Evolutionary conservation across 2,329 filamentous ascomycete genomes (phyloP), one percentile per base, ranked within the genome.

Genomic region (Zarea fungicola): DNA sequence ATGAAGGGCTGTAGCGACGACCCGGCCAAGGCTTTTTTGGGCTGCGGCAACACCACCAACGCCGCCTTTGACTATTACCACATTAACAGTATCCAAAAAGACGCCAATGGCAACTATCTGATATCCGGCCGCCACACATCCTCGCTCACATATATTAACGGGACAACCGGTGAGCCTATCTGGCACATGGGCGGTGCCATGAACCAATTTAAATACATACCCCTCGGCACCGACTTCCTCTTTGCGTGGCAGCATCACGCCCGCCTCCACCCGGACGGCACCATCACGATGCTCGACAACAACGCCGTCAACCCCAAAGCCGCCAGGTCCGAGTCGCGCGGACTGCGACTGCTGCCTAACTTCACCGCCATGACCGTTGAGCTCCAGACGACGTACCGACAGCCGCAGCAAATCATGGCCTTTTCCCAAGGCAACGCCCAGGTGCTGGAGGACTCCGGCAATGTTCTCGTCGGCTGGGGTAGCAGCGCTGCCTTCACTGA

Each of bases 391-490:
- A 68, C 66, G 18, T 77, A 73, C 62, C 65, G 67, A 29, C 71
- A 74, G 0, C 74, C 75, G 1, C 73, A 77, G 50, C 62, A 64
- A 6, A 64, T 78, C 8, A 61, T 73, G 2, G 70, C 74, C 22
- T 74, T 71, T 44, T 77, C 75, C 1, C 68, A 71, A 53, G 67
- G 68, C n/a, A 67, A 63, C 40, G 72, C 74, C 26, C 78, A 83
- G 53, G 56, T 76, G 10, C 67, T 81, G 0, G 69, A n/a, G n/a
- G n/a, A 72, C 0, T 72, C 71, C 43, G 74, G 74, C 28, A 74
- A 78, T 49, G 70, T 70, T 8, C 61, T 81, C 40, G 71, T 81
- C 39, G 76, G 76, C 52, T 83, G 78, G 77, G 78, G 79, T 5
- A 70, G 67, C 1, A 68, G 69, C 31, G 72, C 71, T 0, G 70